Evolutionary conservation across 768 basidiomycete species (phyloP).

Genomic region (Kwoniella europaea): DNA sequence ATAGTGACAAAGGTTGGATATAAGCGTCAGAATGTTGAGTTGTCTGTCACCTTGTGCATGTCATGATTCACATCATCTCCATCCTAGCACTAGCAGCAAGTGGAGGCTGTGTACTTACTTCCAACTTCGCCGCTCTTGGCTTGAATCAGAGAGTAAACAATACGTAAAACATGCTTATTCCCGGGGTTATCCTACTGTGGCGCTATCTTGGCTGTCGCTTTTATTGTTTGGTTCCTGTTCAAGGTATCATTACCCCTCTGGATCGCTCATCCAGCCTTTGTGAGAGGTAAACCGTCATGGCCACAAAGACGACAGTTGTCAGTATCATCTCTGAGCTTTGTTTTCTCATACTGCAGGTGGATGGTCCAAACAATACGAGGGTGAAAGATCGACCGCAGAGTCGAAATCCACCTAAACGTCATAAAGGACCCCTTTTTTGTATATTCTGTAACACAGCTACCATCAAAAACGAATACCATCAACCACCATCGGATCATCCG

Average conservation of each 20-base stretch:
- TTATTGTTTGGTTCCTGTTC: background rate
- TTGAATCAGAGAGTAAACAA: background rate
- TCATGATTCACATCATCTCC: background rate
- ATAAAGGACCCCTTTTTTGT: constrained; percentile 10
- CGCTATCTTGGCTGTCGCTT: background rate
- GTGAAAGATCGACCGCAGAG: no score
- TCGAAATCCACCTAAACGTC: background rate
- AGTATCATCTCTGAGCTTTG: no score
- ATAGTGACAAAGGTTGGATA: no score
- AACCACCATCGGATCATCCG: background rate
- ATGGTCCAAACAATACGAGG: no score
- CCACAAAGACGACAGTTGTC: no score
- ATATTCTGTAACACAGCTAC: constrained; percentile 9
- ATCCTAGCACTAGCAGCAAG: background rate
- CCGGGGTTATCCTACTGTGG: background rate
- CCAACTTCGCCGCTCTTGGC: constrained; percentile 15
- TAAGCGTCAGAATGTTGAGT: no score
- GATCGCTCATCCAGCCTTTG: no score
- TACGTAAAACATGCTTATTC: background rate
- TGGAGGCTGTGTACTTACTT: constrained; percentile 22
- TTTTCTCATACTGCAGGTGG: no score
- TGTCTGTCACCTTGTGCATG: background rate
- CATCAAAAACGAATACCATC: background rate
- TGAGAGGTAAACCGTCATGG: no score
- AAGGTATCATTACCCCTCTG: no score